Percentiles rank a stretch among this genome's conserved stretches.
phyloP scores from a whole-genome alignment of 106 monocot genomes.

The Vanilla planifolia region DNA sequence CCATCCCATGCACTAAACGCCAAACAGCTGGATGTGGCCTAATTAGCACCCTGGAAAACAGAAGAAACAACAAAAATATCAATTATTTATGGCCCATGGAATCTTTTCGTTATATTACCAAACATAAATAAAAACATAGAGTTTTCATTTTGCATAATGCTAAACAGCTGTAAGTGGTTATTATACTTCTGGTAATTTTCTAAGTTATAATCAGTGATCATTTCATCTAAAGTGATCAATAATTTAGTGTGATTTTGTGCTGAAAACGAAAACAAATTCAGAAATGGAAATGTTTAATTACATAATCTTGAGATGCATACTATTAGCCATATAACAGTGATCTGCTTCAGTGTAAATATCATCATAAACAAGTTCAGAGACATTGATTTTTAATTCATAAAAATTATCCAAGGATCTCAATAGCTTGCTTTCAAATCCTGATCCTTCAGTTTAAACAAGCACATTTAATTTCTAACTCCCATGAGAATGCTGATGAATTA shows the following conservation, averaged over 20 bases:
- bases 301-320: no score
- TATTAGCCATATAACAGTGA: no score
- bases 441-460: no score
- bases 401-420: background rate
- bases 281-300: no score
- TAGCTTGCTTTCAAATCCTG: no score
- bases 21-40: constrained; percentile 53
- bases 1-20: constrained; percentile 61
- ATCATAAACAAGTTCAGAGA: no score
- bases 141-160: background rate
- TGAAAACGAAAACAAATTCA: no score
- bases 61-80: background rate
- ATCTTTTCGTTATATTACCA: background rate
- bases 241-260: no score
- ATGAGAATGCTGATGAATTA: background rate
- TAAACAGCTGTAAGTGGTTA: background rate
- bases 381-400: background rate
- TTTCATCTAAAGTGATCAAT: background rate
- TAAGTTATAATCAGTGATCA: background rate
- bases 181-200: background rate
- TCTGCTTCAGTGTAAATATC: no score
- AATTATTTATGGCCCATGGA: background rate
- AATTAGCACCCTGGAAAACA: constrained; percentile 10
- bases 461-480: background rate
- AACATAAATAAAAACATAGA: background rate